Conservation (phyloP, 495 filamentous ascomycete genomes). For the Podospora pseudocomata region DNA sequence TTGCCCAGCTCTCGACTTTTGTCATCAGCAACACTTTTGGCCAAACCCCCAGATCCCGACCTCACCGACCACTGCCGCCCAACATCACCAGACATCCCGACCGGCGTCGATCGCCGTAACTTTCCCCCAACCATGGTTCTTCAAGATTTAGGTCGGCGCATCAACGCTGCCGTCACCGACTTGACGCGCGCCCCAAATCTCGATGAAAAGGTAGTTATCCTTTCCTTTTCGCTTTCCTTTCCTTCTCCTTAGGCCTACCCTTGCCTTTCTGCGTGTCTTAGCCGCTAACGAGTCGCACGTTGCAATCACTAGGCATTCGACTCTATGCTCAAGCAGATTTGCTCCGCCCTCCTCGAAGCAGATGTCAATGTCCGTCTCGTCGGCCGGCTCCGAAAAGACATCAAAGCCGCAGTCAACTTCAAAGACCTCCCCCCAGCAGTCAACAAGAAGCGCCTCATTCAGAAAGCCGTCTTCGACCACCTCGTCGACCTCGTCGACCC, state of each 20-base stretch:
- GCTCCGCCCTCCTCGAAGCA: slow-evolving; percentile 86
- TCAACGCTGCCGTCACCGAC: slow-evolving; percentile 93
- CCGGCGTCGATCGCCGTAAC: neutral
- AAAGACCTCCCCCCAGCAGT: slow-evolving; percentile 79
- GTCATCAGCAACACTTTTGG: neutral
- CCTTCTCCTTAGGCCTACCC: neutral
- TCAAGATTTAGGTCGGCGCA: slow-evolving; percentile 96
- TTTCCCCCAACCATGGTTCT: slow-evolving; percentile 70
- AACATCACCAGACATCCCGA: neutral
- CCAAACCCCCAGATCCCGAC: neutral
- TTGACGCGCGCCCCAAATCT: slow-evolving; percentile 86
- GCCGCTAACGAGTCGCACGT: slow-evolving; percentile 9
- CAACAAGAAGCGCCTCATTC: slow-evolving; percentile 97
- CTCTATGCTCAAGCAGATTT: slow-evolving; percentile 96
- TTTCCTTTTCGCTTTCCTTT: neutral
- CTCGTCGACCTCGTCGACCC: slow-evolving; percentile 93
- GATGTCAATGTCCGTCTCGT: slow-evolving; percentile 98
- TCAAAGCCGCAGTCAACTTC: slow-evolving; percentile 87
- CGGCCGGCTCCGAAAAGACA: slow-evolving; percentile 84
- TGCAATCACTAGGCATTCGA: slow-evolving; percentile 75
- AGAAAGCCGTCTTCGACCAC: slow-evolving; percentile 97
- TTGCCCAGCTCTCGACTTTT: neutral
- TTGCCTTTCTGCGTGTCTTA: neutral
- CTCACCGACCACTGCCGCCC: neutral
- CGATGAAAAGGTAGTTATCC: slow-evolving; percentile 77